These are phyloP conservation scores for Rhynchosporium secalis DNA, from an alignment of 2,329 filamentous ascomycete genomes.

Conservation along the genomic window DNA sequence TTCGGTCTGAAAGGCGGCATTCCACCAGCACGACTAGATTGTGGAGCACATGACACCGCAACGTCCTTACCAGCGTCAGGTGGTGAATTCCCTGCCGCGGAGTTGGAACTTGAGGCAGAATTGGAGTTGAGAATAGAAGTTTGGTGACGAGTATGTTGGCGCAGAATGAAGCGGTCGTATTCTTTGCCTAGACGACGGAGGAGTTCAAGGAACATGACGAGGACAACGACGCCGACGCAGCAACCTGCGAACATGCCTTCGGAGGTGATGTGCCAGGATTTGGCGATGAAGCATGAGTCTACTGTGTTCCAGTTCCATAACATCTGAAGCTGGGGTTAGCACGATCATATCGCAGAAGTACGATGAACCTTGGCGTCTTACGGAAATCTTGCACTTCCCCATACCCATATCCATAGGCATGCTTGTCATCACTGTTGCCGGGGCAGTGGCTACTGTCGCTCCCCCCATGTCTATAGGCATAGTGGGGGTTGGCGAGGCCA, in stretches of 20 bases:
- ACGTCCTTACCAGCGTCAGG: neutral
- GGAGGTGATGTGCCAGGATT: conserved; percentile 69
- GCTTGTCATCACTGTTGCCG: conserved; percentile 12
- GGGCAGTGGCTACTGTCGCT: conserved; percentile 2
- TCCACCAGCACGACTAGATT: neutral
- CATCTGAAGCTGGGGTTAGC: conserved; percentile 54
- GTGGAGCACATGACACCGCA: neutral
- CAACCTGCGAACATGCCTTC: conserved; percentile 74
- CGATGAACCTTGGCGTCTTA: neutral
- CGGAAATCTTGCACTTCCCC: conserved; percentile 25
- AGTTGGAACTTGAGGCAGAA: neutral
- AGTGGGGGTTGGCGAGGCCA: conserved; percentile 16
- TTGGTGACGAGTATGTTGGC: conserved; percentile 48
- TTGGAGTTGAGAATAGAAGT: conserved; percentile 24
- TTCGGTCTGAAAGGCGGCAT: conserved; percentile 52
- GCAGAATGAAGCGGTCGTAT: conserved; percentile 67
- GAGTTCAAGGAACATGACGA: conserved; percentile 71
- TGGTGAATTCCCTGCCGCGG: neutral
- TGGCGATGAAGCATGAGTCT: conserved; percentile 70
- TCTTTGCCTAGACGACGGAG: conserved; percentile 70
- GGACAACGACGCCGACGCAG: conserved; percentile 75
- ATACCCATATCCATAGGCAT: conserved; percentile 25
- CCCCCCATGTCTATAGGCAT: conserved; percentile 26
- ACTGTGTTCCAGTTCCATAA: conserved; percentile 78
- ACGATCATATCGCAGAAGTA: neutral